Evolutionary conservation across 352 stramenopile genomes (phyloP).

Genomic region (Globisporangium nodosum): DNA sequence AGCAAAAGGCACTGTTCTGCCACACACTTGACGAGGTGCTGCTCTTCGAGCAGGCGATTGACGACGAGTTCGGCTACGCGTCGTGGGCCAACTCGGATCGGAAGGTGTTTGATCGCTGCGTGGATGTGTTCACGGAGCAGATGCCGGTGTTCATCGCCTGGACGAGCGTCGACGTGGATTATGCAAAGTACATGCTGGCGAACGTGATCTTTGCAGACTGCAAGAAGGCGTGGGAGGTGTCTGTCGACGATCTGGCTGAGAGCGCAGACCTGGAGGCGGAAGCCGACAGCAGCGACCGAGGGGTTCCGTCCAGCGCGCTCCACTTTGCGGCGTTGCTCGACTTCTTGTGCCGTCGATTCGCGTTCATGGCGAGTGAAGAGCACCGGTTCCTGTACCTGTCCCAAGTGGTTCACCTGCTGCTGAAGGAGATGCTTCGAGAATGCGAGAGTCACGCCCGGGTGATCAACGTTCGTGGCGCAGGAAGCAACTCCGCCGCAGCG

Average conservation of each 20-base stretch:
- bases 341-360: slow-evolving; percentile 63
- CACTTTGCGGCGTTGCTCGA: slow-evolving; percentile 51
- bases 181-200: slow-evolving; percentile 36
- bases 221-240: slow-evolving; percentile 7
- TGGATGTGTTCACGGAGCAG: slow-evolving; percentile 56
- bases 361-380: slow-evolving; percentile 52
- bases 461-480: slow-evolving; percentile 1
- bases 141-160: slow-evolving; percentile 55
- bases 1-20: slow-evolving; percentile 50
- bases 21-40: slow-evolving; percentile 72
- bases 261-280: background rate
- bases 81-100: slow-evolving; percentile 38
- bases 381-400: slow-evolving; percentile 76
- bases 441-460: slow-evolving; percentile 12
- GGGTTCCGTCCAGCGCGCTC: slow-evolving; percentile 17
- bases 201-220: slow-evolving; percentile 1
- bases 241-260: too few relatives aligned
- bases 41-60: slow-evolving; percentile 60
- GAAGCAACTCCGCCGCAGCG: background rate
- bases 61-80: slow-evolving; percentile 59
- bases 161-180: slow-evolving; percentile 54
- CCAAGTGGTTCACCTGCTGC: slow-evolving; percentile 54
- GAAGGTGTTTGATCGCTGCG: slow-evolving; percentile 38
- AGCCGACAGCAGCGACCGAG: slow-evolving; percentile 6
- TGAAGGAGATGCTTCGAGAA: slow-evolving; percentile 20